A percentile compares a stretch with the other conserved stretches of the same genome.
These are phyloP conservation scores for Ustilago shanxiensis DNA, from an alignment of 1,284 basidiomycete genomes.

Conservation along the genomic window DNA sequence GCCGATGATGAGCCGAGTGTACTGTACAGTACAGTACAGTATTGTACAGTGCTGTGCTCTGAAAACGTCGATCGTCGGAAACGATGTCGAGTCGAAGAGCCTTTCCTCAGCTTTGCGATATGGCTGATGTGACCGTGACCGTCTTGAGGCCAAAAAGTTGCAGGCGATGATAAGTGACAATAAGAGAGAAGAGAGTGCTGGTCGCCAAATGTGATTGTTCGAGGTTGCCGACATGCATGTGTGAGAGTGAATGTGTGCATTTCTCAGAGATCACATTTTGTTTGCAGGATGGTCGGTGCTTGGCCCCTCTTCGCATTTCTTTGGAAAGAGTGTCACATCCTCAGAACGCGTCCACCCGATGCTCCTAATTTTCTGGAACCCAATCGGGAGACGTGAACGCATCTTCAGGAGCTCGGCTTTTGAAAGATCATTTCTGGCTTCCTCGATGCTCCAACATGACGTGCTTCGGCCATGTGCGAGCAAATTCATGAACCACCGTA, in stretches of 20 bases:
- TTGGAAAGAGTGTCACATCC: slow-evolving; percentile 13
- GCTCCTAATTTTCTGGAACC: background rate
- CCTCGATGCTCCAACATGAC: too few relatives aligned
- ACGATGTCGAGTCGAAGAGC: background rate
- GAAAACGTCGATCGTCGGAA: background rate
- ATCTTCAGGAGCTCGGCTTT: slow-evolving; percentile 34
- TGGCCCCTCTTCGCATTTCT: slow-evolving; percentile 12
- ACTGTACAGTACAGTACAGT: too few relatives aligned
- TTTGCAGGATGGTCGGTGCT: background rate
- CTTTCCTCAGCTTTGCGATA: background rate
- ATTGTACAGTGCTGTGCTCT: background rate
- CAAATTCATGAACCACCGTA: too few relatives aligned
- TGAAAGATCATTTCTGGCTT: too few relatives aligned
- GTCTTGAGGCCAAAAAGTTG: background rate
- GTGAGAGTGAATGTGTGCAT: background rate
- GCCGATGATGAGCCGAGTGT: background rate
- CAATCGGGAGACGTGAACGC: slow-evolving; percentile 25
- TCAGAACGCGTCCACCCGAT: slow-evolving; percentile 23
- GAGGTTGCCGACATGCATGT: slow-evolving; percentile 3
- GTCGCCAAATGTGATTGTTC: too few relatives aligned
- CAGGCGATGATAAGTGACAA: slow-evolving; percentile 1
- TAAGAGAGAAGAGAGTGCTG: background rate
- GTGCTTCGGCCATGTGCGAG: too few relatives aligned
- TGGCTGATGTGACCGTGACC: background rate
- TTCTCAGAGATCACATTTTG: slow-evolving; percentile 27